Base-by-base conservation (phyloP, 345 rosid species). In the Limnanthes douglasii region DNA sequence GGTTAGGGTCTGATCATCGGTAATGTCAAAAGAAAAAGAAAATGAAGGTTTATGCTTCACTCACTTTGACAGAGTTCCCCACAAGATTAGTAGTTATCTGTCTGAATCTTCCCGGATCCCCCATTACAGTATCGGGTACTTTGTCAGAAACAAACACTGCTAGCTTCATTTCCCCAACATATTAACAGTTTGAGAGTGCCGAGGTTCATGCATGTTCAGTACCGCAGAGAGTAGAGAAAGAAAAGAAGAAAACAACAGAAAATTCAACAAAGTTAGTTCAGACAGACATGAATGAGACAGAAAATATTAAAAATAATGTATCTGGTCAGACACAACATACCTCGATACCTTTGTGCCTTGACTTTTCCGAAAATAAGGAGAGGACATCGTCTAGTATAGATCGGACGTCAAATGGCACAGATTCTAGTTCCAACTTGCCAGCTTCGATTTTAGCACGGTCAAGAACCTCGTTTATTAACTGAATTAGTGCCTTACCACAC, bases 361-460 rank as follows among this genome's bases (percentile, higher is more conserved):
- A 79, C 61, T 80, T 84, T 73, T 84, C 98, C 15, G 94, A 90
- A 67, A 90, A 90, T 12, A 90, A 52, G 49, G 94, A 90, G 38
- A 90, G 92, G 37, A 84, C 98, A 57, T 90, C 98, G 70, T 90
- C 98, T 34, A 90, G 35, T 60, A 90, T 77, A 13, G 92, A 60
- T 16, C 95, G 77, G 29, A 72, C 58, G 53, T 74, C 71, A 10
- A 90, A 84, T 24, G 85, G 79, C 36, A 90, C 94, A 26, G 67
- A 61, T 57, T 90, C 98, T 30, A 90, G 59, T 48, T 84, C 98
- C 38, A 90, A 60, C 61, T 73, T 90, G 24, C 95, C 78, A 11
- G 98, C 94, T 73, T 90, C 98, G 38, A 90, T 84, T 62, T 90
- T 90, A 31, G 95, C 98, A 14, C 92, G 79, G 62, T 90, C 98